phyloP scores from a whole-genome alignment of 2,329 filamentous ascomycete species.

The Monosporascus sp. region DNA sequence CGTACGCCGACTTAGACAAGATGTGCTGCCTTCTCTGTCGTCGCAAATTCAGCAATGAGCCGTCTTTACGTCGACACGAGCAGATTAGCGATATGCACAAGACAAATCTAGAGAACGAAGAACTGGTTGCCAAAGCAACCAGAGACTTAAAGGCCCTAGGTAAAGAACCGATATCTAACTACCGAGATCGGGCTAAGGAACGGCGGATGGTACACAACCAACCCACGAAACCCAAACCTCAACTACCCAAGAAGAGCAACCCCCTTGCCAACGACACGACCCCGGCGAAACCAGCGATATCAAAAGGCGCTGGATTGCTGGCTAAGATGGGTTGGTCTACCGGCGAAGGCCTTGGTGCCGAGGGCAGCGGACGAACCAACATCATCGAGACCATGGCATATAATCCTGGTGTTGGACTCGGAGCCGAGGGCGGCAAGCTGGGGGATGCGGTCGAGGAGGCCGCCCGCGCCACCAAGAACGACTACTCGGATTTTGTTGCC shows the following conservation, averaged over 20 bases:
- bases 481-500: slow-evolving; percentile 57
- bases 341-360: slow-evolving; percentile 59
- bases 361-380: slow-evolving; percentile 56
- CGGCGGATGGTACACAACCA: slow-evolving; percentile 58
- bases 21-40: slow-evolving; percentile 37
- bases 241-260: slow-evolving; percentile 22
- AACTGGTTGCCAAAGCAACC: slow-evolving; percentile 24
- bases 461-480: slow-evolving; percentile 53
- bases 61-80: slow-evolving; percentile 38
- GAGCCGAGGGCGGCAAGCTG: slow-evolving; percentile 62
- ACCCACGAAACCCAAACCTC: slow-evolving; percentile 45
- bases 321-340: slow-evolving; percentile 69
- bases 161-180: slow-evolving; percentile 33
- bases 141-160: slow-evolving; percentile 27
- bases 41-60: slow-evolving; percentile 33
- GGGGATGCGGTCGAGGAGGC: slow-evolving; percentile 63
- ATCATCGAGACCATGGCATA: slow-evolving; percentile 62
- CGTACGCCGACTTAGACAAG: slow-evolving; percentile 52
- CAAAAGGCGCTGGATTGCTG: slow-evolving; percentile 62
- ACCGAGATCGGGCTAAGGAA: slow-evolving; percentile 64
- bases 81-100: slow-evolving; percentile 39
- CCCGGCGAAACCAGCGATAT: slow-evolving; percentile 34
- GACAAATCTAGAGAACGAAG: slow-evolving; percentile 24
- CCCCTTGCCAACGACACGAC: slow-evolving; percentile 32
- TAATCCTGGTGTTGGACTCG: slow-evolving; percentile 62